Conservation (phyloP, 2,329 filamentous ascomycete genomes). For the Corniculantispora saksenae region DNA sequence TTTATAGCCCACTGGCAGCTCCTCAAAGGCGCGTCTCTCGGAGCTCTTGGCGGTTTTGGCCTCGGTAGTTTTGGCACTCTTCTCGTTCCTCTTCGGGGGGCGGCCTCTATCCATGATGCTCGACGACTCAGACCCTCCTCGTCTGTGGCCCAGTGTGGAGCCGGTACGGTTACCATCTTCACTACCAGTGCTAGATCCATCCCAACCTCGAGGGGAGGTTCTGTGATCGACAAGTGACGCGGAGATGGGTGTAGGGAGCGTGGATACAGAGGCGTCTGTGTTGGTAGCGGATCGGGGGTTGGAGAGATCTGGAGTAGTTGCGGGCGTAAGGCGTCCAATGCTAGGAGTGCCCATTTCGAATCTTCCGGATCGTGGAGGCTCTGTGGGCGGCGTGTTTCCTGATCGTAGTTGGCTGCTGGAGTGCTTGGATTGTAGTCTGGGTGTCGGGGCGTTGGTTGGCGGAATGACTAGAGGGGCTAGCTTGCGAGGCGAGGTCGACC, state of each 20-base stretch:
- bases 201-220: slow-evolving; percentile 48
- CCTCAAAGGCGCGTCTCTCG: slow-evolving; percentile 60
- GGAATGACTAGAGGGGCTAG: slow-evolving; percentile 62
- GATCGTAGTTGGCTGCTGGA: slow-evolving; percentile 49
- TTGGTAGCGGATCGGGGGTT: slow-evolving; percentile 44
- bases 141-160: slow-evolving; percentile 42
- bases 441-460: slow-evolving; percentile 21
- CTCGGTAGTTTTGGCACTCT: slow-evolving; percentile 36
- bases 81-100: slow-evolving; percentile 56
- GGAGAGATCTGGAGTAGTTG: slow-evolving; percentile 40
- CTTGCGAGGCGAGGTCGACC: slow-evolving; percentile 49
- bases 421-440: slow-evolving; percentile 34
- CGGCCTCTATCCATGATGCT: slow-evolving; percentile 63
- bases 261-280: slow-evolving; percentile 38
- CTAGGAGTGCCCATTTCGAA: slow-evolving; percentile 49
- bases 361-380: slow-evolving; percentile 42
- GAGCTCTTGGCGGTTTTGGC: slow-evolving; percentile 47
- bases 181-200: slow-evolving; percentile 33
- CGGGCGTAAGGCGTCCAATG: slow-evolving; percentile 47
- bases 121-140: slow-evolving; percentile 58
- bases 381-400: slow-evolving; percentile 42
- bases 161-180: slow-evolving; percentile 20
- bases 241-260: slow-evolving; percentile 51
- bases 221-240: slow-evolving; percentile 46
- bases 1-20: slow-evolving; percentile 59